A percentile compares a stretch with the other conserved stretches of the same genome.
These are phyloP conservation scores for Amaranthus palmeri DNA, from an alignment of 148 eudicot genomes.

Conservation along the genomic window DNA sequence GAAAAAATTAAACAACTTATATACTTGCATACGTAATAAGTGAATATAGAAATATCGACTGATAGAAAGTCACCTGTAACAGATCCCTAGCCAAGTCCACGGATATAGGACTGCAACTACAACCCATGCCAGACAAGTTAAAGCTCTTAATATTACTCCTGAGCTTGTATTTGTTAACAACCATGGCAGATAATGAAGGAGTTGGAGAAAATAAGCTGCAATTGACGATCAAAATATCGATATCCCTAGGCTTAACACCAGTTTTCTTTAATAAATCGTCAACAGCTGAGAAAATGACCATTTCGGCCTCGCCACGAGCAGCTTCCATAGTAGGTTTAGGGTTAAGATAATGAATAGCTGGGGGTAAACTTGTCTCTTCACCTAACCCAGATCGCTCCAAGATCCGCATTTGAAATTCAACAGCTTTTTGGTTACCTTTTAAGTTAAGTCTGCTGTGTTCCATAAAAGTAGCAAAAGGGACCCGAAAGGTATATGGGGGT, in stretches of 20 bases:
- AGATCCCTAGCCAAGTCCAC: conserved; percentile 62
- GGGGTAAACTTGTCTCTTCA: conserved; percentile 35
- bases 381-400: conserved; percentile 33
- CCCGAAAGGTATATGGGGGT: conserved; percentile 20
- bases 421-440: conserved; percentile 26
- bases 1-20: background rate
- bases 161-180: conserved; percentile 61
- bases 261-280: conserved; percentile 48
- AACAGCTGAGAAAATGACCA: conserved; percentile 51
- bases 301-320: conserved; percentile 56
- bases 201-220: conserved; percentile 70
- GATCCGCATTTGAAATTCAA: conserved; percentile 35
- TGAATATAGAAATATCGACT: conserved; percentile 1
- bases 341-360: conserved; percentile 63
- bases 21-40: background rate
- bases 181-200: conserved; percentile 72
- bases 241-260: conserved; percentile 27
- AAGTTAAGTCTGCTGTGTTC: conserved; percentile 27
- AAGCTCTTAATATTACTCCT: conserved; percentile 45
- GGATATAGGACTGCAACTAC: conserved; percentile 60
- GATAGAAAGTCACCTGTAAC: conserved; percentile 39
- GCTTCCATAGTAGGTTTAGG: conserved; percentile 73
- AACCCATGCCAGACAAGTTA: conserved; percentile 77
- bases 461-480: conserved; percentile 37
- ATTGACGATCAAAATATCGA: conserved; percentile 27